These are phyloP conservation scores for Saitozyma sp. DNA, from an alignment of 768 basidiomycete genomes.

Conservation along the genomic window DNA sequence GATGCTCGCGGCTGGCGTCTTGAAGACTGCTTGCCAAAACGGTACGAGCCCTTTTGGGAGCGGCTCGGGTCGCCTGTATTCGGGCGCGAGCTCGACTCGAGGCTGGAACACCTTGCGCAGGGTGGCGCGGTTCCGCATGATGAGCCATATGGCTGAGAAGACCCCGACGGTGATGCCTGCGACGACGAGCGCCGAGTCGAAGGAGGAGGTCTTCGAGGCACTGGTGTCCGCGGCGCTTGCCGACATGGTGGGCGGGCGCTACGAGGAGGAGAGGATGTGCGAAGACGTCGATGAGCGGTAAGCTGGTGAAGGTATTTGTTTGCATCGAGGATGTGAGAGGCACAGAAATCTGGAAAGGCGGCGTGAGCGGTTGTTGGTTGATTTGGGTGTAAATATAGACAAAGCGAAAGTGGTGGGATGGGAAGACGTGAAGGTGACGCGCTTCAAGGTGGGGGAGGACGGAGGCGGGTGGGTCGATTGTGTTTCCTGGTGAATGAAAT, in stretches of 20 bases:
- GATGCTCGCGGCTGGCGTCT: constrained; percentile 34
- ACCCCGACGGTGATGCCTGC: constrained; percentile 40
- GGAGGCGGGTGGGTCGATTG: no score
- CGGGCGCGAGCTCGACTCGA: constrained; percentile 38
- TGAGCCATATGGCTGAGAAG: constrained; percentile 30
- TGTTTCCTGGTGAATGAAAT: no score
- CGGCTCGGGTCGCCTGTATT: constrained; percentile 39
- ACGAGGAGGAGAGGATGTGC: no score
- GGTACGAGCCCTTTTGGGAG: constrained; percentile 33
- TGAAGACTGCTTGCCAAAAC: constrained; percentile 45
- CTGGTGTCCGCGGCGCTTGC: constrained; percentile 42
- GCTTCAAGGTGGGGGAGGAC: no score
- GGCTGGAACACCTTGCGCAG: constrained; percentile 44
- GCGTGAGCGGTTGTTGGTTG: no score
- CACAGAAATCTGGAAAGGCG: no score
- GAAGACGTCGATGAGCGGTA: no score
- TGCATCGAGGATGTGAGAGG: no score
- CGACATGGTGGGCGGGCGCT: constrained; percentile 43
- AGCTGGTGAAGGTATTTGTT: no score
- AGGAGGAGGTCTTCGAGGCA: constrained; percentile 33
- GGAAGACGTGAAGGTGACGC: no score
- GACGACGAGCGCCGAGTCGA: constrained; percentile 45
- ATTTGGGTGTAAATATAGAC: no score
- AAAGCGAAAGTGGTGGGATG: no score
- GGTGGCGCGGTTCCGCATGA: constrained; percentile 32